These are phyloP conservation scores for Sideroxylon spinosum DNA, from an alignment of 179 eudicot species.

Conservation along the genomic window DNA sequence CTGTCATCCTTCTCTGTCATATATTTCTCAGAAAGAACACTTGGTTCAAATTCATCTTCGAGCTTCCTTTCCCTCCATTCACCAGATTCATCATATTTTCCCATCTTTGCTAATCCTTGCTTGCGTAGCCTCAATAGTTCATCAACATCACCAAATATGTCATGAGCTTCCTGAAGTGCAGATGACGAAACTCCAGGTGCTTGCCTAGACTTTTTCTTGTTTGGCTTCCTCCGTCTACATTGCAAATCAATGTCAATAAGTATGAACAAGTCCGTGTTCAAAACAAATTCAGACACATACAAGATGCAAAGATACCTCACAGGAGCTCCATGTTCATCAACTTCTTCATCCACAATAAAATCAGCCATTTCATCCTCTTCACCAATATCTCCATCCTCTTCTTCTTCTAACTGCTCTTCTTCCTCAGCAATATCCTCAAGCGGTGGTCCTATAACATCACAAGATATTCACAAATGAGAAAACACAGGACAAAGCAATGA, in stretches of 20 bases:
- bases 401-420: constrained; percentile 62
- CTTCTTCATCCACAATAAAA: constrained; percentile 88
- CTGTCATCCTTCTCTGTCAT: constrained; percentile 80
- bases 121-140: constrained; percentile 66
- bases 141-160: constrained; percentile 89
- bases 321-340: constrained; percentile 71
- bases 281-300: not conserved
- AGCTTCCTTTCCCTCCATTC: constrained; percentile 60
- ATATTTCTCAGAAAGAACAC: constrained; percentile 62
- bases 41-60: constrained; percentile 88
- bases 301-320: constrained; percentile 43
- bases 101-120: constrained; percentile 38
- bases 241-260: not conserved
- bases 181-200: constrained; percentile 76
- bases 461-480: not conserved
- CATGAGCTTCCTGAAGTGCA: constrained; percentile 86
- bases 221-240: constrained; percentile 58
- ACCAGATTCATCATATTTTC: constrained; percentile 43
- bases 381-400: constrained; percentile 58
- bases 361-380: constrained; percentile 97
- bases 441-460: constrained; percentile 41
- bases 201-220: constrained; percentile 66
- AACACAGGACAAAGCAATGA: not conserved
- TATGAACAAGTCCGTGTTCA: not conserved
- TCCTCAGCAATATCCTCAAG: constrained; percentile 86